Percentiles rank a stretch among this genome's conserved stretches.
Conservation (phyloP, 345 rosid species). For the Brassica rapa region DNA sequence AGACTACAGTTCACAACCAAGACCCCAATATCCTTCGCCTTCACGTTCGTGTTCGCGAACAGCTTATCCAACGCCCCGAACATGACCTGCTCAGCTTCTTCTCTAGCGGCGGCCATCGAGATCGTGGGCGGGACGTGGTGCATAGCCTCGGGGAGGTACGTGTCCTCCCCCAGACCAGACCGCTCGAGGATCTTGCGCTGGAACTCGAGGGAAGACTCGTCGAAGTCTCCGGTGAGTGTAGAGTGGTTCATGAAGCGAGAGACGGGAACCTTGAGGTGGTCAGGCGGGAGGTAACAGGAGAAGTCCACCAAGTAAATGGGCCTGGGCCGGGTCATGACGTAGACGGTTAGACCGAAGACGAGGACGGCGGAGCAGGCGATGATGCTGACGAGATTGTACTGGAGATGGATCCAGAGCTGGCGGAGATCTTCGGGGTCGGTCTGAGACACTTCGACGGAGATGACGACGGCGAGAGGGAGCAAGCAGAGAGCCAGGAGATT, state of each 20-base stretch:
- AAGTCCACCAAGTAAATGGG: conserved; percentile 50
- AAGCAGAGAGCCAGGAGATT: conserved; percentile 46
- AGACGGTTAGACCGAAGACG: conserved; percentile 46
- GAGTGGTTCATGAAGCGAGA: conserved; percentile 49
- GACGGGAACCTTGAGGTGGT: conserved; percentile 32
- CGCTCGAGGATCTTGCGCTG: conserved; percentile 53
- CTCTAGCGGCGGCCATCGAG: conserved; percentile 51
- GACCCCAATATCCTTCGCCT: conserved; percentile 51
- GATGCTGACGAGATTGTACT: conserved; percentile 47
- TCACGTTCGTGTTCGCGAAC: conserved; percentile 42
- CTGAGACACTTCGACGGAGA: conserved; percentile 39
- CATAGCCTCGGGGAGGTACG: conserved; percentile 50
- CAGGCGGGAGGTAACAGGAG: conserved; percentile 48
- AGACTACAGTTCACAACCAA: conserved; percentile 57
- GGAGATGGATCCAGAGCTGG: conserved; percentile 48
- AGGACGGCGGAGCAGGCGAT: conserved; percentile 43
- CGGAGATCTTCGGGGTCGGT: conserved; percentile 43
- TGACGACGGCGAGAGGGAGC: conserved; percentile 40
- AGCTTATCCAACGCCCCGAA: conserved; percentile 54
- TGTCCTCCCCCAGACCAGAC: conserved; percentile 54
- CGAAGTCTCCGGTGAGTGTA: conserved; percentile 42
- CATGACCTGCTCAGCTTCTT: conserved; percentile 56
- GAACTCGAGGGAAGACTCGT: conserved; percentile 47
- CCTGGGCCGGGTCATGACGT: conserved; percentile 48
- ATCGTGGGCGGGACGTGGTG: conserved; percentile 41